Evolutionary conservation across 108 stramenopile species (phyloP), one percentile per base, ranked within the genome.

Genomic region (Discostella stelligeroides): DNA sequence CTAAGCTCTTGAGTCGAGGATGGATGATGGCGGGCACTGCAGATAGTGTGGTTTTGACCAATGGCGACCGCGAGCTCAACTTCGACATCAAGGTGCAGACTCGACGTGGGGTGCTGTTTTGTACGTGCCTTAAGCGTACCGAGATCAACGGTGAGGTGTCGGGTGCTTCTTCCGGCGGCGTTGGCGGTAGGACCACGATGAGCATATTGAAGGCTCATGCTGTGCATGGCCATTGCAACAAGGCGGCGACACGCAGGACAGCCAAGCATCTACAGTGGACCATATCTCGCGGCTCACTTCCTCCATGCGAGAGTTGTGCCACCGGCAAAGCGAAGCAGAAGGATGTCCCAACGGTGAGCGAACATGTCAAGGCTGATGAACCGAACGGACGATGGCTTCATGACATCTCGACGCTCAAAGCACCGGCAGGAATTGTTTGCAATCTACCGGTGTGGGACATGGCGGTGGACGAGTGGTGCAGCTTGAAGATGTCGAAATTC

Each of bases 271-370:
- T 49, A 23, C 21, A 23, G 48, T 23, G 18, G 48, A 49, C n/a
- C 21, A 1, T 49, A 49, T 49, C 48, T 13, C 21, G 34, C 7
- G 73, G 73, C 40, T 18, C 47, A 8, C 7, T 68, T 15, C 27
- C 38, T 21, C 20, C 53, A 48, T 67, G 73, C 41, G 55, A 75
- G 39, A 38, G n/a, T 9, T 75, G 73, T 21, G 54, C 65, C 7
- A 55, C 25, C 8, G 55, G 46, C 23, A 75, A 75, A 27, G 66
- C 42, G 47, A n/a, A 60, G 57, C 66, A 75, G 58, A 48, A 43
- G 42, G 47, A 59, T 68, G 30, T 51, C 24, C 20, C 28, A 30
- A 68, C 47, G 9, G 63, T 21, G 8, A 50, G 8, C 20, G 56
- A 68, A 30, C 27, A 48, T 38, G 11, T 7, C 1, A 18, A n/a